Evolutionary conservation across 176 grass and related monocot genomes (phyloP), one percentile per base, ranked within the genome.

Genomic region (Pontederia crassipes): DNA sequence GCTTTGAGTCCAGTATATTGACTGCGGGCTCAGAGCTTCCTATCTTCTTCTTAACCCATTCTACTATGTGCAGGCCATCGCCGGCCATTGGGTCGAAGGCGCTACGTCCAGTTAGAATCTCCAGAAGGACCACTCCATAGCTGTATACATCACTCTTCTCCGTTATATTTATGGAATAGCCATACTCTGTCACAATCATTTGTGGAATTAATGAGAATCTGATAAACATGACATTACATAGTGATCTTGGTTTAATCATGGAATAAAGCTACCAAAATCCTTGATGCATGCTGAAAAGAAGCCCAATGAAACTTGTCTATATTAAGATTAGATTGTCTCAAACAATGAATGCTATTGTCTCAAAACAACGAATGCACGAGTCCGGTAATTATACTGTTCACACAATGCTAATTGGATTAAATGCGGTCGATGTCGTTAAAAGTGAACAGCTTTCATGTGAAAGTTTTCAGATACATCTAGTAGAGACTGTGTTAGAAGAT

Each of bases 91-190:
- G 69, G 52, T 98, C 87, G 1, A 98, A 81, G 18, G 84, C 93
- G 8, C 81, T 85, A 14, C 84, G 81, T 0, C 93, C 93, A 24
- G 79, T 89, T 28, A 98, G 70, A 61, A 98, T 92, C 79, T 98
- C 87, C 4, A 98, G 68, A 4, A 98, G 93, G 55, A 98, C 87
- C 11, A 98, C 93, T 4, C 93, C 84, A 14, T 88, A 98, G 77
- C 88, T 98, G 45, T 98, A 98, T 27, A 98, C 88, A 11, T 98
- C 87, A 16, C 93, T 92, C 77, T 92, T 98, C 74, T 91, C 93
- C 0, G 87, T 89, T 76, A 98, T 98, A 67, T 98, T 98, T 12
- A 67, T 79, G 0, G 93, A 81, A 74, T 98, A 98, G 2, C 77
- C 75, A 29, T 98, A 98, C 67, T 98, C 93, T 98, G 88, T 18